Evolutionary conservation across 345 rosid genomes (phyloP).

Genomic region (Viola odorata): DNA sequence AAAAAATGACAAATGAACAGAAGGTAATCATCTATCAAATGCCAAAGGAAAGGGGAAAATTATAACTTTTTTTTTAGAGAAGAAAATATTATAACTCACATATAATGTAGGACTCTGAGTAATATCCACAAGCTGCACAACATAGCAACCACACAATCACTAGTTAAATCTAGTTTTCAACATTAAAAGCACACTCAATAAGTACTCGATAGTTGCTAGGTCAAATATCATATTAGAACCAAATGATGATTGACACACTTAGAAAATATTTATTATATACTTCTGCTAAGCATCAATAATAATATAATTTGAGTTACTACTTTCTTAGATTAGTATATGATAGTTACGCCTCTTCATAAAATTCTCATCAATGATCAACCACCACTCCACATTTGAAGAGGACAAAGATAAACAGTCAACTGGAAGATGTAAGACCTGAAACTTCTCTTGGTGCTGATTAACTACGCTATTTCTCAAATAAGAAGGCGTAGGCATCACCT

Average conservation of each 20-base stretch:
- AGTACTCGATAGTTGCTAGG: not conserved
- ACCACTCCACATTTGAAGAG: not conserved
- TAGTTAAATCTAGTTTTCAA: slow-evolving; percentile 2
- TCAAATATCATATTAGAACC: not conserved
- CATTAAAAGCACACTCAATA: too few relatives aligned
- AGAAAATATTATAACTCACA: slow-evolving; percentile 26
- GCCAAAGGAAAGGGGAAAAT: not conserved
- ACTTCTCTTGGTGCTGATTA: slow-evolving; percentile 20
- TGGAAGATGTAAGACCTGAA: slow-evolving; percentile 27
- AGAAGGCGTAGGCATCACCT: slow-evolving; percentile 34
- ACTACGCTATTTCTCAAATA: slow-evolving; percentile 10
- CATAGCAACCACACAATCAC: slow-evolving; percentile 12
- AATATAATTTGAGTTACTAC: too few relatives aligned
- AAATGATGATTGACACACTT: too few relatives aligned
- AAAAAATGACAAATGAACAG: slow-evolving; percentile 8
- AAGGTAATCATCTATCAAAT: not conserved
- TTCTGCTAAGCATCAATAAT: too few relatives aligned
- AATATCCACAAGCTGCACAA: slow-evolving; percentile 42
- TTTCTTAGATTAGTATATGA: too few relatives aligned
- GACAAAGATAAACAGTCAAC: not conserved
- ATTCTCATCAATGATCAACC: too few relatives aligned
- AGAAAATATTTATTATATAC: too few relatives aligned
- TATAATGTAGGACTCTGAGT: slow-evolving; percentile 20
- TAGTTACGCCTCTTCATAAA: too few relatives aligned
- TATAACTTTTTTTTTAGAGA: too few relatives aligned